Conservation (phyloP, 2,329 filamentous ascomycete genomes). For the Cladophialophora bantiana region DNA sequence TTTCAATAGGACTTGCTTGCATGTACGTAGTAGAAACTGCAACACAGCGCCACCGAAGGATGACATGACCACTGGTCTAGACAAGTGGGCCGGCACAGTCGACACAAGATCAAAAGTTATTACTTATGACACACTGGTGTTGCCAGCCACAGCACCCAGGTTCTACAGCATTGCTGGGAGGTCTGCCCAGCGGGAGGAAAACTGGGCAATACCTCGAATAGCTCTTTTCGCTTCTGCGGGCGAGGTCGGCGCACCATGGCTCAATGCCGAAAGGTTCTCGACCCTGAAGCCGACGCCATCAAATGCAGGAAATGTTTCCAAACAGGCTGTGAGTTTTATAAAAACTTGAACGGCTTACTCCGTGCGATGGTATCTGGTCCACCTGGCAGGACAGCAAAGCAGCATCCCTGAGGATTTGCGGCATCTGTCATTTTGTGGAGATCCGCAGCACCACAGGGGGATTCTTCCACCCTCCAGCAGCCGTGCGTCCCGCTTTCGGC, state of each 20-base stretch:
- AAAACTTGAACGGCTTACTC: background rate
- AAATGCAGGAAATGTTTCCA: constrained; percentile 7
- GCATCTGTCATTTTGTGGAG: constrained; percentile 1
- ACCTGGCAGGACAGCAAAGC: constrained; percentile 1
- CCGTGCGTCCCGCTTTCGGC: constrained; percentile 3
- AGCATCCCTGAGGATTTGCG: background rate
- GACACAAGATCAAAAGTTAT: background rate
- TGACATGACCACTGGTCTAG: background rate
- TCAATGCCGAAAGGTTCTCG: constrained; percentile 4
- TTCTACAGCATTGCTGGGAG: background rate
- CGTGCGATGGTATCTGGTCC: background rate
- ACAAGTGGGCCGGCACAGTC: background rate
- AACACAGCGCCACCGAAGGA: background rate
- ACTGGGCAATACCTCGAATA: background rate
- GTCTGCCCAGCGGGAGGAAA: background rate
- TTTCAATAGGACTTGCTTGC: constrained; percentile 11
- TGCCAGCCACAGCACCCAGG: background rate
- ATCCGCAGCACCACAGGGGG: background rate
- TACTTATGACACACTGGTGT: constrained; percentile 1
- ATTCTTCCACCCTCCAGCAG: constrained; percentile 1
- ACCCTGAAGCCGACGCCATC: background rate
- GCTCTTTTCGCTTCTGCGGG: constrained; percentile 4
- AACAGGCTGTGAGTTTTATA: constrained; percentile 6
- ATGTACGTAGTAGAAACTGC: constrained; percentile 1
- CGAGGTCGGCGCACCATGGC: background rate